Conservation (phyloP, 768 basidiomycete species). For the Boletus rex-veris region DNA sequence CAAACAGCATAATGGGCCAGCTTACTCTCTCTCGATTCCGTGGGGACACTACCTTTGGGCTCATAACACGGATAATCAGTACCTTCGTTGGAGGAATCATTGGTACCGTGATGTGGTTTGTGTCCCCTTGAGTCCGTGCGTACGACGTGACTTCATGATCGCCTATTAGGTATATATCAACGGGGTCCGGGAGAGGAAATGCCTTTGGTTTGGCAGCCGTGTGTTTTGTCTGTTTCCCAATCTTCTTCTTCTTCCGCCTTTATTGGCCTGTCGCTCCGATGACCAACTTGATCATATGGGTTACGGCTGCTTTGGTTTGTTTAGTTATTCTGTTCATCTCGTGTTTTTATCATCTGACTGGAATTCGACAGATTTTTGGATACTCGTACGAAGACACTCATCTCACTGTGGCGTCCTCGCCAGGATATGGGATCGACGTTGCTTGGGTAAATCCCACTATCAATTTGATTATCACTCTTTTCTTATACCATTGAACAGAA, state of each 20-base stretch:
- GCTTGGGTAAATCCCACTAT: conserved; percentile 55
- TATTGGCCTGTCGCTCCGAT: conserved; percentile 74
- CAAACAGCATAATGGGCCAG: conserved; percentile 66
- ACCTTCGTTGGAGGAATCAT: conserved; percentile 64
- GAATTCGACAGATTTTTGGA: conserved; percentile 52
- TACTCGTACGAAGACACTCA: conserved; percentile 69
- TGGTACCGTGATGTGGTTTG: conserved; percentile 67
- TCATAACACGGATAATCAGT: conserved; percentile 55
- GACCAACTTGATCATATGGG: conserved; percentile 66
- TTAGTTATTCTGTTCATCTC: background rate
- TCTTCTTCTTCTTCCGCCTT: conserved; percentile 66
- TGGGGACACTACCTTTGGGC: conserved; percentile 70
- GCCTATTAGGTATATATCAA: conserved; percentile 60
- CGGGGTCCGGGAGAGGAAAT: conserved; percentile 41
- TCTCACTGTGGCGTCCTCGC: conserved; percentile 44
- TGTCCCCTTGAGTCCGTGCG: background rate
- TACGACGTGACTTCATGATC: background rate
- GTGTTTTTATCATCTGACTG: background rate
- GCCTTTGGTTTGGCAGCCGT: conserved; percentile 69
- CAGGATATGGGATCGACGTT: conserved; percentile 60
- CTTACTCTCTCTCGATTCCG: conserved; percentile 67
- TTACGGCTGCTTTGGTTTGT: conserved; percentile 58
- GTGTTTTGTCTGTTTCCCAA: conserved; percentile 65
- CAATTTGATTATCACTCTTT: background rate
- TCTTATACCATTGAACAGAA: conserved; percentile 34